Evolutionary conservation across 2,329 filamentous ascomycete genomes (phyloP).

Genomic region (Orbilia oligospora): DNA sequence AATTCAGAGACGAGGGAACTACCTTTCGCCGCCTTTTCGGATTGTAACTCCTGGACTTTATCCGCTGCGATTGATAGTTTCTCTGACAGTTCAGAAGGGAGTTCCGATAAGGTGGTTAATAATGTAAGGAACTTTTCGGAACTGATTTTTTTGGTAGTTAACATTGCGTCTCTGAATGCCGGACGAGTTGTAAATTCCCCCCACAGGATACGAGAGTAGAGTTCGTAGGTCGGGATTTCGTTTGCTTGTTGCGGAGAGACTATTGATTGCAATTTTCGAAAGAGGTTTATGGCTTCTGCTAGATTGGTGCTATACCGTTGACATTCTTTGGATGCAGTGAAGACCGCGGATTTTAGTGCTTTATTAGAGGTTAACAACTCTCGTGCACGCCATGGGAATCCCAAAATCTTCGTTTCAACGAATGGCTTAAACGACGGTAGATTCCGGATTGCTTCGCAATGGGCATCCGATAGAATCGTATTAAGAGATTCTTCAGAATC

Average conservation of each 20-base stretch:
- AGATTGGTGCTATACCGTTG: slow-evolving; percentile 61
- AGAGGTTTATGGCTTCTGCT: slow-evolving; percentile 61
- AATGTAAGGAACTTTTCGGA: slow-evolving; percentile 49
- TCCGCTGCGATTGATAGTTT: slow-evolving; percentile 15
- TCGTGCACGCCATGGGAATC: slow-evolving; percentile 64
- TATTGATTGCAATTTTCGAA: slow-evolving; percentile 52
- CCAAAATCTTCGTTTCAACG: slow-evolving; percentile 44
- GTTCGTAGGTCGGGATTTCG: slow-evolving; percentile 56
- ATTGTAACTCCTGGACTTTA: slow-evolving; percentile 42
- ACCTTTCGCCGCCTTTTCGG: slow-evolving; percentile 34
- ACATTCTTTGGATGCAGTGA: slow-evolving; percentile 54
- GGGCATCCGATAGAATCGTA: slow-evolving; percentile 72
- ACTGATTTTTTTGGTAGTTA: slow-evolving; percentile 43
- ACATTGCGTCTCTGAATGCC: slow-evolving; percentile 57
- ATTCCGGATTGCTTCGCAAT: slow-evolving; percentile 78
- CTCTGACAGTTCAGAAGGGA: slow-evolving; percentile 34
- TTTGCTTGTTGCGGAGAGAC: slow-evolving; percentile 38
- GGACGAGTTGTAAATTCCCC: slow-evolving; percentile 56
- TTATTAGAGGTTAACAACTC: slow-evolving; percentile 75
- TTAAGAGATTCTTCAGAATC: slow-evolving; percentile 65
- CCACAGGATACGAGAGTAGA: slow-evolving; percentile 52
- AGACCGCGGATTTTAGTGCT: slow-evolving; percentile 68
- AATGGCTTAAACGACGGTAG: slow-evolving; percentile 75
- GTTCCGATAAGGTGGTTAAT: slow-evolving; percentile 33
- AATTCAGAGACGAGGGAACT: slow-evolving; percentile 69